phyloP scores from a whole-genome alignment of 257 asterid genomes.

The Ballota nigra region DNA sequence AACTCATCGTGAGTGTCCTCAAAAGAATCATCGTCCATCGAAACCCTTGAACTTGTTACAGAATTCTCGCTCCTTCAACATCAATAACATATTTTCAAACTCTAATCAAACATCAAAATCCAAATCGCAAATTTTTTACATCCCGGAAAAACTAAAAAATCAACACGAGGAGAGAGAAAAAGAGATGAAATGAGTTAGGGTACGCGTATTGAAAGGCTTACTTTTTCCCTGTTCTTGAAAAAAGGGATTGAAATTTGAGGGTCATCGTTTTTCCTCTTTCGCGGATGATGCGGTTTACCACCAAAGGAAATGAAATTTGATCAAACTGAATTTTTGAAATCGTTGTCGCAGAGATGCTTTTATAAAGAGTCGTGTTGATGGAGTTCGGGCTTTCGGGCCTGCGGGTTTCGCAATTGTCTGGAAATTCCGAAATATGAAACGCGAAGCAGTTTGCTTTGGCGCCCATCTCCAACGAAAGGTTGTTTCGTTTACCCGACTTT shows the following conservation, averaged over 20 bases:
- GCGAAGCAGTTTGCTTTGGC: slow-evolving; percentile 26
- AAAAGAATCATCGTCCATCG: slow-evolving; percentile 49
- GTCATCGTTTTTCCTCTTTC: slow-evolving; percentile 38
- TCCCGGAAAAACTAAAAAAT: not conserved
- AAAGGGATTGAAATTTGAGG: slow-evolving; percentile 48
- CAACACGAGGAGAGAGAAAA: not conserved
- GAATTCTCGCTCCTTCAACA: slow-evolving; percentile 41
- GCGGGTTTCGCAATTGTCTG: slow-evolving; percentile 18
- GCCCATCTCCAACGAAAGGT: slow-evolving; percentile 14
- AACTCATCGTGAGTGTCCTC: slow-evolving; percentile 38
- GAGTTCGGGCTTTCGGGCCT: slow-evolving; percentile 28
- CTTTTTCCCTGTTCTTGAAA: slow-evolving; percentile 42
- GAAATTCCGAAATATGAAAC: slow-evolving; percentile 9
- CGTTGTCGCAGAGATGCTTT: not conserved
- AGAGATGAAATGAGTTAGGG: not conserved
- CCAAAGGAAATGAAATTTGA: not conserved
- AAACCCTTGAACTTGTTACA: slow-evolving; percentile 14
- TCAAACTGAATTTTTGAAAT: not conserved
- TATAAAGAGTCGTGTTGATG: not conserved
- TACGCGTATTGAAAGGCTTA: slow-evolving; percentile 20
- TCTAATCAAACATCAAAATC: not conserved
- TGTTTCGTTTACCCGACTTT: not conserved
- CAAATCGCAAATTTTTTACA: not conserved
- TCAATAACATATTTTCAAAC: slow-evolving; percentile 30
- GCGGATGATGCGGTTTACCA: slow-evolving; percentile 41